Evolutionary conservation across 1,139 yeast species (phyloP).

Genomic region (Pichia sp.): DNA sequence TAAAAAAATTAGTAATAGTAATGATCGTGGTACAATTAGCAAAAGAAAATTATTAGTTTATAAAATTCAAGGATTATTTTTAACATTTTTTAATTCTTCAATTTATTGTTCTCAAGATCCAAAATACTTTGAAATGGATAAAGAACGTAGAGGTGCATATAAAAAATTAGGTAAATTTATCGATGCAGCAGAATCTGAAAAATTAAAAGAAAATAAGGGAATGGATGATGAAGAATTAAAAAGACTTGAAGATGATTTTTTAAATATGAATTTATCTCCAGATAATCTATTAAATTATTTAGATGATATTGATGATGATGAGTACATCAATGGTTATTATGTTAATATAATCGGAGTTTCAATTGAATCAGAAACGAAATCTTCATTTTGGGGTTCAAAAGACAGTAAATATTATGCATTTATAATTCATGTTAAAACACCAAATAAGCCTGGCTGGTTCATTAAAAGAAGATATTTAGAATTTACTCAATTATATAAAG

Average conservation of each 20-base stretch:
- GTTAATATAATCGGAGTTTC: conserved; percentile 63
- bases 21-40: conserved; percentile 66
- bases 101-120: conserved; percentile 56
- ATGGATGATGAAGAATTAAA: conserved; percentile 5
- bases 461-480: conserved; percentile 62
- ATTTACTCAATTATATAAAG: conserved; percentile 50
- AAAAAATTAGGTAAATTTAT: conserved; percentile 50
- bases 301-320: conserved; percentile 28
- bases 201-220: conserved; percentile 18
- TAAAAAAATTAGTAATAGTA: conserved; percentile 62
- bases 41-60: conserved; percentile 61
- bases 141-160: conserved; percentile 37
- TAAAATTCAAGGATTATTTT: conserved; percentile 54
- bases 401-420: conserved; percentile 34
- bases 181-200: conserved; percentile 23
- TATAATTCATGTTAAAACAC: conserved; percentile 36
- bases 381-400: conserved; percentile 21
- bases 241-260: conserved; percentile 1
- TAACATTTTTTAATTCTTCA: conserved; percentile 71
- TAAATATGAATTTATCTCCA: conserved; percentile 5
- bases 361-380: conserved; percentile 22
- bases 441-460: conserved; percentile 36
- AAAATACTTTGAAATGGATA: conserved; percentile 37
- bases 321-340: conserved; percentile 51
- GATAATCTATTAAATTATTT: conserved; percentile 6